Evolutionary conservation across 441 rosid species (phyloP).

Genomic region (Codiaeum variegatum): DNA sequence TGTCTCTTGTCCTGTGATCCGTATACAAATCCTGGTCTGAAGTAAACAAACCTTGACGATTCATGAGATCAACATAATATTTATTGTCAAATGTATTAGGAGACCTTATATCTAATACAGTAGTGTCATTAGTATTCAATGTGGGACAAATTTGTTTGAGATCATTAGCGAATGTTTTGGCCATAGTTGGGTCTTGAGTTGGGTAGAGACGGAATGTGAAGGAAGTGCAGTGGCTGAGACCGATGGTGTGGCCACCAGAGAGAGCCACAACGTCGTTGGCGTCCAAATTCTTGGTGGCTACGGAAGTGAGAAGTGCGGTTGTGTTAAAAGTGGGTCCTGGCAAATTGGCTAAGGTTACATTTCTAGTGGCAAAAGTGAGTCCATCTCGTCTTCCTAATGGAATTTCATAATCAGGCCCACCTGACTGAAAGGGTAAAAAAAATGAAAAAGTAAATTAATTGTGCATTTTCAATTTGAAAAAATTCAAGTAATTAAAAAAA

Average conservation of each 20-base stretch:
- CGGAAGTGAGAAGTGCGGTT: conserved; percentile 32
- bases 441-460: not conserved
- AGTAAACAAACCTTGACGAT: conserved; percentile 71
- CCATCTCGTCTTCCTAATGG: conserved; percentile 76
- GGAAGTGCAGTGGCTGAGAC: conserved; percentile 50
- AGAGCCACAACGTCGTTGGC: conserved; percentile 59
- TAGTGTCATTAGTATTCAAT: conserved; percentile 34
- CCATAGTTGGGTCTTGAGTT: conserved; percentile 60
- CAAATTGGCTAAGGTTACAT: conserved; percentile 48
- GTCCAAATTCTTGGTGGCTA: conserved; percentile 43
- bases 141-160: conserved; percentile 59
- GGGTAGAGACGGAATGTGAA: conserved; percentile 68
- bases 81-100: conserved; percentile 76
- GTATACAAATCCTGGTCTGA: conserved; percentile 81
- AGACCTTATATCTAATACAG: conserved; percentile 51
- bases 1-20: conserved; percentile 45
- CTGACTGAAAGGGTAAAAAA: conserved; percentile 37
- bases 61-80: conserved; percentile 71
- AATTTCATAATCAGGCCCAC: conserved; percentile 74
- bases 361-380: conserved; percentile 38
- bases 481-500: no score
- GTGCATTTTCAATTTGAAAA: not conserved
- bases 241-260: conserved; percentile 76
- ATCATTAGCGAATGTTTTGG: conserved; percentile 51
- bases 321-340: conserved; percentile 50